Evolutionary conservation across 371 early-diverging fungal species (phyloP), one percentile per base, ranked within the genome.

Genomic region (Zychaea mexicana): DNA sequence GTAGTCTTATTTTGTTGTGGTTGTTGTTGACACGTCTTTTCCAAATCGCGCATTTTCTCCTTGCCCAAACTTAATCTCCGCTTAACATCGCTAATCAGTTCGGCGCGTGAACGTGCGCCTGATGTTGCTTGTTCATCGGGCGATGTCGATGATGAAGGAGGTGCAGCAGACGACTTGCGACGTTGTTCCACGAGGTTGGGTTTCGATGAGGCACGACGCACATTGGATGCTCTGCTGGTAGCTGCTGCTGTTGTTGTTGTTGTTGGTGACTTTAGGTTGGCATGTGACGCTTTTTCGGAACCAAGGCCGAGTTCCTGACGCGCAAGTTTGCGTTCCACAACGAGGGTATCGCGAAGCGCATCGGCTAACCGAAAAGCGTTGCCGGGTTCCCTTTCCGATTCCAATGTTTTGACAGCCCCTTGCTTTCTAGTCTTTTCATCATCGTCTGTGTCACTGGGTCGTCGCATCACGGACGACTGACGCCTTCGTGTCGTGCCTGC

Each of bases 311-410:
- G 65, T 30, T 70, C 78, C 64, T 70, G 66, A 53, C 64, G 63
- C n/a, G 69, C 72, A 24, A 64, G 42, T 57, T 52, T 63, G 47
- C 73, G 69, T 66, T 76, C 76, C 42, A 60, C 66, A 42, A 68
- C 65, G 21, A 78, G 60, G 26, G 76, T 66, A 58, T 78, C 71
- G 57, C 76, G 71, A 60, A 75, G 56, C 12, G 66, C 70, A 57
- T 78, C 79, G 10, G 73, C 70, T 31, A 78, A 26, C 27, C 64
- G 73, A 39, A 73, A 63, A 15, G 68, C 54, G 15, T 42, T 42
- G 17, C 42, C 42, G 49, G 49, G 22, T 49, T 49, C 49, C 26
- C 22, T 49, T 49, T 49, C 49, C 36, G 58, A 42, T 9, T 39
- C 42, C 19, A 21, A 31, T 31, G 38, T 32, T 58, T 58, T 58